Evolutionary conservation across 352 stramenopile genomes (phyloP).

Genomic region (Pythium aquatile): DNA sequence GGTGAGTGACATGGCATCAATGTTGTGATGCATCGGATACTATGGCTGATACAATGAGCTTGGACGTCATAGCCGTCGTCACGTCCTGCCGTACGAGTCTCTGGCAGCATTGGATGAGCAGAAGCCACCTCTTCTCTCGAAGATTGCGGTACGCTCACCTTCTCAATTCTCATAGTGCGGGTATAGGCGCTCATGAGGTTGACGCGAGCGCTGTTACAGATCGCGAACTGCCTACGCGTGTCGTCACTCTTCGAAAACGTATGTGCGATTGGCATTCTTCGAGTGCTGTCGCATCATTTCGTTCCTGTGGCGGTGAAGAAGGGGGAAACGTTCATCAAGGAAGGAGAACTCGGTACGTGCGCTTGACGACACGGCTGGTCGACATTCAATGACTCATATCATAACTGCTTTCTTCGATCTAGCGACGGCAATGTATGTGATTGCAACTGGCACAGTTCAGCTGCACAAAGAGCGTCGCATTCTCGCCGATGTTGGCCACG

Average conservation of each 20-base stretch:
- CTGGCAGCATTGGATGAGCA: slow-evolving; percentile 37
- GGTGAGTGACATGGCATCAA: slow-evolving; percentile 29
- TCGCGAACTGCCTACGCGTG: slow-evolving; percentile 75
- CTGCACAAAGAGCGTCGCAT: slow-evolving; percentile 74
- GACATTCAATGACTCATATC: neutral
- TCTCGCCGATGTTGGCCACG: slow-evolving; percentile 61
- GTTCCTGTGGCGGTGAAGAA: slow-evolving; percentile 46
- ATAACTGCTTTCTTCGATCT: neutral
- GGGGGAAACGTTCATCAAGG: slow-evolving; percentile 61
- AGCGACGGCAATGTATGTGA: slow-evolving; percentile 80
- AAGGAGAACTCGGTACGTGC: slow-evolving; percentile 56
- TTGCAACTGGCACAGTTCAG: slow-evolving; percentile 69
- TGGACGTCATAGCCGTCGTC: slow-evolving; percentile 31
- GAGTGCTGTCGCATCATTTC: slow-evolving; percentile 78
- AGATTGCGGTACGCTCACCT: slow-evolving; percentile 52
- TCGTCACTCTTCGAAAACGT: slow-evolving; percentile 83
- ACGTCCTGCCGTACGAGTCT: slow-evolving; percentile 59
- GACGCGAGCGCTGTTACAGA: slow-evolving; percentile 31
- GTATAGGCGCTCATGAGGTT: neutral
- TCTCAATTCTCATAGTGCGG: no score
- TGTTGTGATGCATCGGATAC: neutral
- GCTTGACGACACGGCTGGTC: neutral
- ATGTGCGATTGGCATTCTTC: slow-evolving; percentile 74
- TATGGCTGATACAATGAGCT: no score
- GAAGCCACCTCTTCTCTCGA: slow-evolving; percentile 58